These are phyloP conservation scores for Penicillium thymicola DNA, from an alignment of 2,329 filamentous ascomycete genomes.

Conservation along the genomic window DNA sequence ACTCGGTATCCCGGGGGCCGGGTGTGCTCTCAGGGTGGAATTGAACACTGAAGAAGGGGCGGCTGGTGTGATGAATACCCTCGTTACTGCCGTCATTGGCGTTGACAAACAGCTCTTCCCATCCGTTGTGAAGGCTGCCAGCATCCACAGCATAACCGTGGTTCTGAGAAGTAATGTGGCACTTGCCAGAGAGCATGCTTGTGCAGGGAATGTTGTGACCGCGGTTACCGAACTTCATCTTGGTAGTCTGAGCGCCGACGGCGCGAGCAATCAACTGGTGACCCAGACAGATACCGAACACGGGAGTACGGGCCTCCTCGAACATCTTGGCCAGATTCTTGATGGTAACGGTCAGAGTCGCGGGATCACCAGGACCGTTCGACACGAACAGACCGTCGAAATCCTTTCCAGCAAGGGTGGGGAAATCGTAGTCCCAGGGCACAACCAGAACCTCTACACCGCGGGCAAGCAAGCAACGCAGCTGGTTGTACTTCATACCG, in stretches of 20 bases:
- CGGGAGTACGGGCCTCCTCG: constrained; percentile 74
- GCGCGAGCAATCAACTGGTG: constrained; percentile 90
- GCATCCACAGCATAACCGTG: constrained; percentile 94
- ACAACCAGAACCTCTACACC: constrained; percentile 93
- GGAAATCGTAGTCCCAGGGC: constrained; percentile 94
- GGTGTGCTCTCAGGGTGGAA: constrained; percentile 98
- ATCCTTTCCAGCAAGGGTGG: constrained; percentile 68
- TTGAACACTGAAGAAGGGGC: constrained; percentile 98
- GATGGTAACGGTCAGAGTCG: constrained; percentile 73
- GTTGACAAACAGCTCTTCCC: constrained; percentile 95
- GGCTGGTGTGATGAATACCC: constrained; percentile 81
- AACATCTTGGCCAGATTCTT: constrained; percentile 74
- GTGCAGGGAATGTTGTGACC: constrained; percentile 98
- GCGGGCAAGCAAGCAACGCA: constrained; percentile 84
- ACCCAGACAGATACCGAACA: constrained; percentile 95
- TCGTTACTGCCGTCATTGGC: constrained; percentile 98
- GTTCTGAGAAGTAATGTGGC: constrained; percentile 98
- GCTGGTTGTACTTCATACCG: constrained; percentile 96
- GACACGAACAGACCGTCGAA: constrained; percentile 98
- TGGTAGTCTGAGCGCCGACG: constrained; percentile 77
- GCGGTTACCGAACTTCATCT: constrained; percentile 99
- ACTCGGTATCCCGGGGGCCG: constrained; percentile 92
- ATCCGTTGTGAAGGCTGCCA: constrained; percentile 68
- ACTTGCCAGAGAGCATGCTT: constrained; percentile 90
- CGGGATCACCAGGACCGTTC: constrained; percentile 94